Evolutionary conservation across 495 filamentous ascomycete species (phyloP).

Genomic region (Penicillium crystallinum): DNA sequence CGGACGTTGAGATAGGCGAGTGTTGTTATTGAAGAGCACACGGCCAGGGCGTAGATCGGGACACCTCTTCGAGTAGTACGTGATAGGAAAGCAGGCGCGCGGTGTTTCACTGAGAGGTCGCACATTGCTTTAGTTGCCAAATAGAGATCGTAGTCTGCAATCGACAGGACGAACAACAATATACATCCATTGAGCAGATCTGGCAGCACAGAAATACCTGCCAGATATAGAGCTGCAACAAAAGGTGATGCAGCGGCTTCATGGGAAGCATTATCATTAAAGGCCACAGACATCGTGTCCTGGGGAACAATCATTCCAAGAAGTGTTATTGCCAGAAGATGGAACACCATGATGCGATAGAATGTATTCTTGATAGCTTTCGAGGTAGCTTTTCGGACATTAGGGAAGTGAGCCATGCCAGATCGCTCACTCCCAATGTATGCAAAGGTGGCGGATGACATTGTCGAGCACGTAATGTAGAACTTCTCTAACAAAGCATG

Average conservation of each 20-base stretch:
- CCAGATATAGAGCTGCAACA: constrained; percentile 51
- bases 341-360: constrained; percentile 78
- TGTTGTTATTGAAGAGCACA: constrained; percentile 53
- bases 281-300: constrained; percentile 41
- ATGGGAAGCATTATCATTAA: constrained; percentile 16
- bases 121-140: constrained; percentile 70
- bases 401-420: constrained; percentile 62
- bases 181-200: constrained; percentile 59
- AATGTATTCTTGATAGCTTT: constrained; percentile 71
- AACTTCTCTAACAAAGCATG: constrained; percentile 39
- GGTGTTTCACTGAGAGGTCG: constrained; percentile 63
- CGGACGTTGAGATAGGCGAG: constrained; percentile 72
- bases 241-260: constrained; percentile 51
- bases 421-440: constrained; percentile 81
- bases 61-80: constrained; percentile 65
- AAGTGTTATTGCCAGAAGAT: constrained; percentile 48
- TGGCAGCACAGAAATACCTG: constrained; percentile 47
- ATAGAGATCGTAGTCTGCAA: constrained; percentile 58
- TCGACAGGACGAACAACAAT: constrained; percentile 69
- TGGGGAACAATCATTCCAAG: constrained; percentile 53
- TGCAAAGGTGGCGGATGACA: constrained; percentile 73
- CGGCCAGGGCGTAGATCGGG: constrained; percentile 60
- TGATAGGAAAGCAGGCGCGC: constrained; percentile 65
- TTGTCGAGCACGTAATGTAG: constrained; percentile 63
- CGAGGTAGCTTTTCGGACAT: constrained; percentile 67